phyloP scores from a whole-genome alignment of 2,329 filamentous ascomycete species.

The Microsporum ferrugineum region DNA sequence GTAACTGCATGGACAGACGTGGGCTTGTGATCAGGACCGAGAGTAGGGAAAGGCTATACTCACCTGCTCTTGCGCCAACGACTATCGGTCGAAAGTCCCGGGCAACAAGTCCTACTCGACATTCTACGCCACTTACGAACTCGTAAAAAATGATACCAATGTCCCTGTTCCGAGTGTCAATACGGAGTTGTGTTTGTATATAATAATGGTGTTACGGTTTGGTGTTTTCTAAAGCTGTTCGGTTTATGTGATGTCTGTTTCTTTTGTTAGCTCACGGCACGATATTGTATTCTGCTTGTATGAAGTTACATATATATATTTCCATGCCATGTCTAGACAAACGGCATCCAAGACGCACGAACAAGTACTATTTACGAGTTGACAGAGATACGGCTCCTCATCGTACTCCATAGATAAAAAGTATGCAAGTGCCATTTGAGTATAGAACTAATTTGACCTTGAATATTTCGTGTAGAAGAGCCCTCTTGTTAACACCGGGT shows the following conservation, averaged over 20 bases:
- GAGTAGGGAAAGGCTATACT: slow-evolving; percentile 65
- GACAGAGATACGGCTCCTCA: neutral
- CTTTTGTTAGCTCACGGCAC: neutral
- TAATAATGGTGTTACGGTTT: neutral
- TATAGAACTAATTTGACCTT: neutral
- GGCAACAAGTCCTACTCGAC: slow-evolving; percentile 38
- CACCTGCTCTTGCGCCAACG: slow-evolving; percentile 40
- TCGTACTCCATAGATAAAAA: neutral
- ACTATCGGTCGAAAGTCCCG: slow-evolving; percentile 36
- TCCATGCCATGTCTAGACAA: neutral
- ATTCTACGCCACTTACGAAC: slow-evolving; percentile 4
- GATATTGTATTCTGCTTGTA: neutral
- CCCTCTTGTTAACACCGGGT: neutral
- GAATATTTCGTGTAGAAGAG: neutral
- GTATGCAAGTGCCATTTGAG: neutral
- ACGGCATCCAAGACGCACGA: neutral
- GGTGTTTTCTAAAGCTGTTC: neutral
- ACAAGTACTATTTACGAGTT: neutral
- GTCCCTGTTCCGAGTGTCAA: neutral
- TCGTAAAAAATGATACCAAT: neutral
- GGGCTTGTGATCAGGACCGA: slow-evolving; percentile 74
- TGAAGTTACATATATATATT: neutral
- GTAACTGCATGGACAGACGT: slow-evolving; percentile 39
- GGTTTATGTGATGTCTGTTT: neutral
- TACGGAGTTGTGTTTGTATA: neutral